These are phyloP conservation scores for Phyllosticta citrichinensis DNA, from an alignment of 2,329 filamentous ascomycete genomes.

Conservation along the genomic window DNA sequence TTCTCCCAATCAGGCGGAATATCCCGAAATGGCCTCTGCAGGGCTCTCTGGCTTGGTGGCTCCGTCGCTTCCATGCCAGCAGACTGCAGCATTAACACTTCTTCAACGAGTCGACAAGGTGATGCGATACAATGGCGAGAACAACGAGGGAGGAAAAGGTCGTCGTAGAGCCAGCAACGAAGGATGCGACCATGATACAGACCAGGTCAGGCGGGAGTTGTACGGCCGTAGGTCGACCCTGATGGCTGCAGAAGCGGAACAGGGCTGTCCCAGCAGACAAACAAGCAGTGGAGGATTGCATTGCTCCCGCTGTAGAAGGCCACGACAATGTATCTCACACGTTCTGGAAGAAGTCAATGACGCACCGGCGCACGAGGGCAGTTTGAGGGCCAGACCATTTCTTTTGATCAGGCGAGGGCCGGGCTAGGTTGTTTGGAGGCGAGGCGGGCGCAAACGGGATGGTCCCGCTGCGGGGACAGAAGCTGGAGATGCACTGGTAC, in stretches of 20 bases:
- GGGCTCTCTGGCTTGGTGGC: not conserved
- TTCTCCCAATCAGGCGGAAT: not conserved
- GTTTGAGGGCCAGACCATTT: not conserved
- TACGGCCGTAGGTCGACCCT: not conserved
- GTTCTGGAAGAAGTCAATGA: not conserved
- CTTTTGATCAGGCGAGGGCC: not conserved
- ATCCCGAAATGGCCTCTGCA: not conserved
- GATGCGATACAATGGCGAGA: not conserved
- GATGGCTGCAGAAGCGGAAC: not conserved
- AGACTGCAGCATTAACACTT: not conserved
- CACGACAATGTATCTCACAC: not conserved
- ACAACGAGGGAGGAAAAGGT: not conserved
- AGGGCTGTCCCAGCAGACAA: not conserved
- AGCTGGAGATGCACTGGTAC: not conserved
- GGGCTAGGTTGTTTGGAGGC: not conserved
- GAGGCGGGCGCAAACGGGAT: conserved; percentile 4
- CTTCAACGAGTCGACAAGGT: not conserved
- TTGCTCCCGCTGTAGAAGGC: not conserved
- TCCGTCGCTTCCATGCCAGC: not conserved
- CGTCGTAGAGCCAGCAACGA: not conserved
- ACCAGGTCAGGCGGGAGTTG: not conserved
- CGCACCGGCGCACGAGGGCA: not conserved
- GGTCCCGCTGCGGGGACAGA: not conserved
- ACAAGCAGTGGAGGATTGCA: not conserved
- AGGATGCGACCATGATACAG: not conserved